Evolutionary conservation across 768 basidiomycete species (phyloP).

Genomic region (Ramaria rubella): DNA sequence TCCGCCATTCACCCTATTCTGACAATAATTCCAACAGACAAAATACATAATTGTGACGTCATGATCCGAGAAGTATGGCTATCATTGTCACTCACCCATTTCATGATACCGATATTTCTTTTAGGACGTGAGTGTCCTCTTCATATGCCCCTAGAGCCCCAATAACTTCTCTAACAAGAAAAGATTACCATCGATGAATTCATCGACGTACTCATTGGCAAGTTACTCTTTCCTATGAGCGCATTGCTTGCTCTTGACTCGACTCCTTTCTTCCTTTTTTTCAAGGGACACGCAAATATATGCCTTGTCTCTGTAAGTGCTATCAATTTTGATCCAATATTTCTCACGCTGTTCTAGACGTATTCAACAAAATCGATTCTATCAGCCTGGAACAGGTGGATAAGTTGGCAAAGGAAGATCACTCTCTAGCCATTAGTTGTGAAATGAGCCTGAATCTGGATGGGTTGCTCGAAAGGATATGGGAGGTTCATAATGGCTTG

Average conservation of each 20-base stretch:
- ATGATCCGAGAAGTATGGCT: constrained; percentile 90
- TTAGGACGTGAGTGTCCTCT: neutral
- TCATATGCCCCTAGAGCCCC: neutral
- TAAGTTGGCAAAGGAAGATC: constrained; percentile 71
- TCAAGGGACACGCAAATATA: constrained; percentile 85
- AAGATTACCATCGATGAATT: constrained; percentile 95
- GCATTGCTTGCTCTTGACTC: neutral
- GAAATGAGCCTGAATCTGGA: constrained; percentile 81
- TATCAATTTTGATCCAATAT: neutral
- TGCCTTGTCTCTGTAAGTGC: constrained; percentile 79
- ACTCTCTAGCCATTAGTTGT: constrained; percentile 93
- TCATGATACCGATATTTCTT: neutral
- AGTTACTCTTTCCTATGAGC: no score
- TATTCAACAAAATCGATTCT: constrained; percentile 95
- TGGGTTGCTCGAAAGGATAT: constrained; percentile 36
- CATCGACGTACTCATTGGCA: constrained; percentile 95
- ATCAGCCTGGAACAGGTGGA: constrained; percentile 80
- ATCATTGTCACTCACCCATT: neutral
- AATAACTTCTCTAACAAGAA: neutral
- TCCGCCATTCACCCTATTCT: neutral
- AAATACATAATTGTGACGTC: constrained; percentile 90
- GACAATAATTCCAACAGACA: constrained; percentile 42
- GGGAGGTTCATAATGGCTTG: constrained; percentile 26
- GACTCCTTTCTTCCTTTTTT: neutral
- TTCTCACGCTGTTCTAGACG: constrained; percentile 42